Base-by-base conservation (phyloP, 2,329 filamentous ascomycete species). In the Proliferodiscus dingleyae region DNA sequence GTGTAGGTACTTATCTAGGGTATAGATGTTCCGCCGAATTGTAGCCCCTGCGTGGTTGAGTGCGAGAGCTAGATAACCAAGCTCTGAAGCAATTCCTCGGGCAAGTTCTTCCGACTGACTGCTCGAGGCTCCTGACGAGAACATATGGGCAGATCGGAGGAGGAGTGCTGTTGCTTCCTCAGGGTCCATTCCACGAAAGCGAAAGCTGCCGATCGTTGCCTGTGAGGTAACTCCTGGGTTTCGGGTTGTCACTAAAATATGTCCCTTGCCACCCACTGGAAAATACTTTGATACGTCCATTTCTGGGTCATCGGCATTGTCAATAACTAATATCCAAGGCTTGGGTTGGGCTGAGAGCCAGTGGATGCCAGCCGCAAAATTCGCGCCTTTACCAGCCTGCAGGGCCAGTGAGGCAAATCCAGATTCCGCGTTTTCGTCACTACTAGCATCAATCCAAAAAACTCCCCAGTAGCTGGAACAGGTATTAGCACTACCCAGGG, bases 241-340 rank as follows among this genome's bases (percentile, higher is more conserved):
- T 34, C 66, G 54, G 10, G 63, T 68, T 0, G 68, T 71, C 1
- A 71, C 51, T 2, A 70, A 43, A 22, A 69, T 60, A 40, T 55
- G 8, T 61, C 68, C 52, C 41, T 50, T 16, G 55, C 48, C 11
- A 56, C 63, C 16, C 42, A 22, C 2, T 58, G 65, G 42, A 63
- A 63, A 32, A 44, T 62, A 34, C 37, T 52, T 22, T 46, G 51
- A 44, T 51, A 50, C 60, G 52, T 36, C 60, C 15, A 21, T 5
- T 4, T 55, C 45, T 4, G 62, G 57, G 47, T 68, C 58, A 43
- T 72, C 67, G 1, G 66, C 68, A 50, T 71, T 71, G 53, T 72
- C 68, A 23, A 71, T 61, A 5, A 72, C 54, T 8, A 67, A 51
- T 19, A 67, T 53, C 63, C 63, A 67, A 4, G 54, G 50, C 13